phyloP scores from a whole-genome alignment of 495 filamentous ascomycete genomes.

The Aspergillus heteromorphus region DNA sequence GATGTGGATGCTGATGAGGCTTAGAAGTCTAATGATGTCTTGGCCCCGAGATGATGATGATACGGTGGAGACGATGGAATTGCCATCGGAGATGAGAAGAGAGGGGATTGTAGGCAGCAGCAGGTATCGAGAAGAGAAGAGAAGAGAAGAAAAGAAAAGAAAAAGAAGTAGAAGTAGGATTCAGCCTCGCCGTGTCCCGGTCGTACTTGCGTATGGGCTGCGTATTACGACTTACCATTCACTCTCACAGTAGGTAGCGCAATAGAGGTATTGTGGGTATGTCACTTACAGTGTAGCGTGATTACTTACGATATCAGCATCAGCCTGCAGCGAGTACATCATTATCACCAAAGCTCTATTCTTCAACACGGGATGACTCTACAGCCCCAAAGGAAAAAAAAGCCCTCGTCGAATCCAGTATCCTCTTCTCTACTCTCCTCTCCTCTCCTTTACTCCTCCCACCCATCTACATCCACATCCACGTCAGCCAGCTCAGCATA shows the following conservation, averaged over 20 bases:
- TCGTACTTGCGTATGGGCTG: background rate
- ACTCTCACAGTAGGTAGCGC: background rate
- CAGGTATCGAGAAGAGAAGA: background rate
- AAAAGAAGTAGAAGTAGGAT: no score
- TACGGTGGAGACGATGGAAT: background rate
- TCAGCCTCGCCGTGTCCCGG: background rate
- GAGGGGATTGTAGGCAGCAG: background rate
- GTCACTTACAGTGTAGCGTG: background rate
- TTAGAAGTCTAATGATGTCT: background rate
- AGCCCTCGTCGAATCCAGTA: no score
- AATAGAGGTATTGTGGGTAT: background rate
- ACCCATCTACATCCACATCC: conserved; percentile 8
- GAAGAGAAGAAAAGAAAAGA: background rate
- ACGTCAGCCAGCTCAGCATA: conserved; percentile 17
- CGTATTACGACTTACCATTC: background rate
- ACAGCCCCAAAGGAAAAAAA: no score
- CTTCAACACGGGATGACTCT: no score
- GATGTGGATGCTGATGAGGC: background rate
- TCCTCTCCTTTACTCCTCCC: background rate
- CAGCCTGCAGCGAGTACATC: no score
- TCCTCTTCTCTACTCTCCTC: background rate
- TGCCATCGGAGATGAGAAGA: background rate
- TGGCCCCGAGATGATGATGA: background rate
- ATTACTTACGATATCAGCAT: background rate
- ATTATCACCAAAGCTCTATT: no score